Conservation (phyloP, 2,329 filamentous ascomycete genomes). For the Geoglossum cookeanum region DNA sequence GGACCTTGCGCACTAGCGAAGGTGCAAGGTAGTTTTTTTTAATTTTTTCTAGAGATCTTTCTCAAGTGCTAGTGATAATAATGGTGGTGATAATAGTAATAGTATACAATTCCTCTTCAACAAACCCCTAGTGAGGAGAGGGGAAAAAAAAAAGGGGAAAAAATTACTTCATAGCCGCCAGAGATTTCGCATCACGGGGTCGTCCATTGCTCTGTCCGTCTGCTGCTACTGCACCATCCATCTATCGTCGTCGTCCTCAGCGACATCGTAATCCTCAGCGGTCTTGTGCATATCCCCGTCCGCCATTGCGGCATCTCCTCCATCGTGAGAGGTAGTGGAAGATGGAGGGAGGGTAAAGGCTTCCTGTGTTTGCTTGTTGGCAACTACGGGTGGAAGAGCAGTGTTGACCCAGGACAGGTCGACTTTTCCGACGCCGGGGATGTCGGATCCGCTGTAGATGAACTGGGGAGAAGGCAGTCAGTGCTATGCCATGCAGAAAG, state of each 20-base stretch:
- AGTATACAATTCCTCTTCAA: no score
- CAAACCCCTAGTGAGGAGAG: no score
- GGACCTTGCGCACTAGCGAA: no score
- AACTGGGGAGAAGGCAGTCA: slow-evolving; percentile 18
- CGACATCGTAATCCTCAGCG: slow-evolving; percentile 31
- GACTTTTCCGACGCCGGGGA: slow-evolving; percentile 44
- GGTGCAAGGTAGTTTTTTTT: no score
- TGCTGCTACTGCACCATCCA: slow-evolving; percentile 17
- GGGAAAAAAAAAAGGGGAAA: no score
- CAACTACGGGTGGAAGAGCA: slow-evolving; percentile 12
- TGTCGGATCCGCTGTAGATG: slow-evolving; percentile 33
- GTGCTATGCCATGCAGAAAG: background rate
- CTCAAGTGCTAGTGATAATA: no score
- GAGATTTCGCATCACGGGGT: background rate
- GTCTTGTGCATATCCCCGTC: slow-evolving; percentile 8
- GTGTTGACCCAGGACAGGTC: slow-evolving; percentile 46
- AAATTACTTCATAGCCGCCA: background rate
- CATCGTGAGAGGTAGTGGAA: background rate
- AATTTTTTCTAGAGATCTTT: no score
- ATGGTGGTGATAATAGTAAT: no score
- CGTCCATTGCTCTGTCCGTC: no score
- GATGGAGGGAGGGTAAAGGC: background rate
- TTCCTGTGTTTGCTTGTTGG: background rate
- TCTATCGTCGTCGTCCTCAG: slow-evolving; percentile 25
- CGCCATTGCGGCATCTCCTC: background rate